Percentiles rank a stretch among this genome's conserved stretches.
Conservation (phyloP, 495 filamentous ascomycete species). For the Aspergillus olivimuriae region DNA sequence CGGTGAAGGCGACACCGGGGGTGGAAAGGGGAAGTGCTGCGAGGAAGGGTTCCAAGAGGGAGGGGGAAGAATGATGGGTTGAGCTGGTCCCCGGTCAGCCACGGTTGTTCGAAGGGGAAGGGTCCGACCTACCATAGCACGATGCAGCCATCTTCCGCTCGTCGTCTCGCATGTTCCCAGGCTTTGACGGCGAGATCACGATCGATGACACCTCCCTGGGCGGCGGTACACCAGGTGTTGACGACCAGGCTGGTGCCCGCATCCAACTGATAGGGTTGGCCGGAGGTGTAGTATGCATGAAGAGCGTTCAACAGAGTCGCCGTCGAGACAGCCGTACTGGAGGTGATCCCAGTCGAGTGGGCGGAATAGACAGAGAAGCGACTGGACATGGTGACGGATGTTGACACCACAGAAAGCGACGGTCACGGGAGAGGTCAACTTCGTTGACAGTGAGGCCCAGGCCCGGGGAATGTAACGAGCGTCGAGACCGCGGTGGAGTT, state of each 20-base stretch:
- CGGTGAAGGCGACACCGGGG: slow-evolving; percentile 65
- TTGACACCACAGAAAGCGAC: background rate
- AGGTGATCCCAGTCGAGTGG: slow-evolving; percentile 50
- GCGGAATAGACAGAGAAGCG: slow-evolving; percentile 85
- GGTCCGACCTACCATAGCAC: slow-evolving; percentile 62
- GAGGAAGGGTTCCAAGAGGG: slow-evolving; percentile 74
- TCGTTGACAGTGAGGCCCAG: background rate
- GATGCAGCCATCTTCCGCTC: slow-evolving; percentile 94
- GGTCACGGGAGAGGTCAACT: background rate
- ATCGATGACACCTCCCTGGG: slow-evolving; percentile 76
- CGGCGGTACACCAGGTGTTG: slow-evolving; percentile 86
- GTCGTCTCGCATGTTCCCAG: slow-evolving; percentile 93
- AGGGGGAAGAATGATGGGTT: slow-evolving; percentile 82
- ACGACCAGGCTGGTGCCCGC: slow-evolving; percentile 89
- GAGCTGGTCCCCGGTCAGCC: slow-evolving; percentile 50
- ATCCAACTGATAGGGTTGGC: slow-evolving; percentile 76
- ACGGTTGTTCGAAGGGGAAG: background rate
- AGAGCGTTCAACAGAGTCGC: slow-evolving; percentile 87
- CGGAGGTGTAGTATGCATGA: slow-evolving; percentile 80
- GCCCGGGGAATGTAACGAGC: background rate
- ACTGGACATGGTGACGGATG: slow-evolving; percentile 53
- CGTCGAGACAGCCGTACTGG: slow-evolving; percentile 48
- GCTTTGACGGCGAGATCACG: slow-evolving; percentile 70
- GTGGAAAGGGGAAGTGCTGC: slow-evolving; percentile 70
- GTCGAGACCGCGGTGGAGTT: background rate